Conservation (phyloP, 139 green algal genomes). For the Limnomonas spitsbergensis region DNA sequence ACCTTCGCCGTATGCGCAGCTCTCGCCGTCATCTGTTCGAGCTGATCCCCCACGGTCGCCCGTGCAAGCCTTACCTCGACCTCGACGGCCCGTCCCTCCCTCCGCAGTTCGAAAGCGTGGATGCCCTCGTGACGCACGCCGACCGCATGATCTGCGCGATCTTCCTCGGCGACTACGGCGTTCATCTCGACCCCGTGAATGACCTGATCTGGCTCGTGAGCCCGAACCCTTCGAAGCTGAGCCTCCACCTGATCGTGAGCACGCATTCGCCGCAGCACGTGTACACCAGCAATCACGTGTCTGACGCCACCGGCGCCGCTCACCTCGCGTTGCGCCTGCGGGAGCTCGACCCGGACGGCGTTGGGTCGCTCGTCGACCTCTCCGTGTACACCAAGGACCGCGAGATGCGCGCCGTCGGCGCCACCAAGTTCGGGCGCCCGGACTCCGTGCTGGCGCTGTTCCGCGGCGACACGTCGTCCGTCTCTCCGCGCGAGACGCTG, state of each 20-base stretch:
- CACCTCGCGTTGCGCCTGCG: constrained; percentile 24
- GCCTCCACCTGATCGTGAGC: constrained; percentile 25
- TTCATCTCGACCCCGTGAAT: no score
- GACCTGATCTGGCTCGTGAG: constrained; percentile 16
- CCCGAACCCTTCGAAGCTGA: constrained; percentile 17
- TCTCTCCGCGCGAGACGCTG: no score
- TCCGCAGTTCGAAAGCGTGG: no score
- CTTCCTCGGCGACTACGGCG: no score
- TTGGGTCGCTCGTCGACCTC: constrained; percentile 18
- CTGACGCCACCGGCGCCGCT: constrained; percentile 15
- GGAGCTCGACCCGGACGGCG: constrained; percentile 19
- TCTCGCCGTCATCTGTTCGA: no score
- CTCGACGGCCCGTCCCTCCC: no score
- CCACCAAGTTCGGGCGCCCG: constrained; percentile 15
- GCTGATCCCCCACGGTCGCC: no score
- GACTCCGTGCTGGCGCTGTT: neutral
- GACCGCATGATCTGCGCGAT: no score
- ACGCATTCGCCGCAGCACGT: constrained; percentile 14
- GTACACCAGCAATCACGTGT: constrained; percentile 20
- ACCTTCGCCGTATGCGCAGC: no score
- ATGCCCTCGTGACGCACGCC: no score
- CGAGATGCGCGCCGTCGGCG: constrained; percentile 16
- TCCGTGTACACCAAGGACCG: constrained; percentile 23
- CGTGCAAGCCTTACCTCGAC: no score
- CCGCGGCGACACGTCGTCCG: no score